Percentiles rank a stretch among this genome's conserved stretches.
Evolutionary conservation across 352 stramenopile genomes (phyloP).

Genomic region (Phytophthora kernoviae): DNA sequence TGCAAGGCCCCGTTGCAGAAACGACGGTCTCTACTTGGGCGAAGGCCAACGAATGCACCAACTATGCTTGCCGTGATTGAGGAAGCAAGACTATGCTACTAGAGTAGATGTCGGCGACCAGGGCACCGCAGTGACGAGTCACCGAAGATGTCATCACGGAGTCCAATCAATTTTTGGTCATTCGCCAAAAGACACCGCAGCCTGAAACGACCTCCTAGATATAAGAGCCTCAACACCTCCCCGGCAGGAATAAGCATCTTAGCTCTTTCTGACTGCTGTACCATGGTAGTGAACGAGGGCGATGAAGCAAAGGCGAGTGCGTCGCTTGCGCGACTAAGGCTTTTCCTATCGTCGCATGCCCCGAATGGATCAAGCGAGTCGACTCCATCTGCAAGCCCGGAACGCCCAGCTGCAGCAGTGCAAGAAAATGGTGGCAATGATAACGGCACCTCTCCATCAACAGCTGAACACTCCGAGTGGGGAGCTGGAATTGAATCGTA

Average conservation of each 20-base stretch:
- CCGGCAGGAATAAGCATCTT: slow-evolving; percentile 17
- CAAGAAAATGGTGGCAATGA: slow-evolving; percentile 9
- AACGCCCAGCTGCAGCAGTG: neutral
- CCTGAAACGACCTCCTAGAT: slow-evolving; percentile 24
- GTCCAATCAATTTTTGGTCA: too few relatives aligned
- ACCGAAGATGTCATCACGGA: too few relatives aligned
- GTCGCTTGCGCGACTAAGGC: slow-evolving; percentile 37
- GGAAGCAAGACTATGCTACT: too few relatives aligned
- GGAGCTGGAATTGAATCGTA: neutral
- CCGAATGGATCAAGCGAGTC: slow-evolving; percentile 22
- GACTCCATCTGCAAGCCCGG: slow-evolving; percentile 5
- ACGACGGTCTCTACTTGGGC: too few relatives aligned
- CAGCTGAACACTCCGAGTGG: neutral
- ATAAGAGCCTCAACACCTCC: neutral
- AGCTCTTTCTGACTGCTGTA: neutral
- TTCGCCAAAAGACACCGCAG: slow-evolving; percentile 17
- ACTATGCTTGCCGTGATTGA: too few relatives aligned
- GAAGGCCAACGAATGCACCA: too few relatives aligned
- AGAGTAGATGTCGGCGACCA: too few relatives aligned
- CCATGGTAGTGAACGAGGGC: slow-evolving; percentile 24
- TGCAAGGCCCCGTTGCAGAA: too few relatives aligned
- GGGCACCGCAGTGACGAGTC: too few relatives aligned
- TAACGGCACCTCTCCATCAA: neutral
- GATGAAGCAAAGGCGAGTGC: slow-evolving; percentile 26
- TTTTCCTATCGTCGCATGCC: slow-evolving; percentile 46